Base-by-base conservation (phyloP, 306 rosid species). In the Castanospermum australe region DNA sequence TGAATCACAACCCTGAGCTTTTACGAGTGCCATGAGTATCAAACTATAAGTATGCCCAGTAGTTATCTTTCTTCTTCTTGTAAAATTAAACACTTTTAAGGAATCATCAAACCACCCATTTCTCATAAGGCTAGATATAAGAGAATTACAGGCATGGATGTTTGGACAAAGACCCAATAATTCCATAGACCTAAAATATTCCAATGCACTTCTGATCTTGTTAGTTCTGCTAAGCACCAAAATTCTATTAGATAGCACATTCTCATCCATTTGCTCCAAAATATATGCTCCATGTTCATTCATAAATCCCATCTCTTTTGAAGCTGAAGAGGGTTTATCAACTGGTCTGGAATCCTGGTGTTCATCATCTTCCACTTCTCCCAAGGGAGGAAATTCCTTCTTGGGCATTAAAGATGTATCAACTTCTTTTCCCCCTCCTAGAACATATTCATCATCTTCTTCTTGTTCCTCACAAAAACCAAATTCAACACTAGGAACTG, bases 151-250 rank as follows among this genome's bases (percentile, higher is more conserved):
- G 2, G 97, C 91, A 83, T 92, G 97, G 52, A 81, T 74, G 79
- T 69, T 88, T 5, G 97, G 97, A 84, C 82, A 79, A 81, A 89
- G 95, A 75, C 90, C 91, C 0, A 83, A 82, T 55, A 88, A 55
- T 67, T 91, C 87, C 97, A 94, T 91, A 65, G 97, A 92, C 79
- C 87, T 81, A 60, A 94, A 84, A 76, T 91, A 81, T 64, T 88
- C 95, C 88, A 89, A 52, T 33, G 97, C 97, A 82, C 97, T 87
- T 82, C 90, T 85, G 64, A 82, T 73, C 82, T 88, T 92, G 72
- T 94, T 94, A 47, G 82, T 88, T 89, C 95, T 88, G 75, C 97
- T 88, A 62, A 94, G 97, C 82, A 77, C 92, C 89, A 92, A 74
- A 76, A 94, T 73, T 79, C 97, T 80, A 52, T 88, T 85, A 0